Evolutionary conservation across 768 basidiomycete species (phyloP).

Genomic region (Hypholoma fasciculare): DNA sequence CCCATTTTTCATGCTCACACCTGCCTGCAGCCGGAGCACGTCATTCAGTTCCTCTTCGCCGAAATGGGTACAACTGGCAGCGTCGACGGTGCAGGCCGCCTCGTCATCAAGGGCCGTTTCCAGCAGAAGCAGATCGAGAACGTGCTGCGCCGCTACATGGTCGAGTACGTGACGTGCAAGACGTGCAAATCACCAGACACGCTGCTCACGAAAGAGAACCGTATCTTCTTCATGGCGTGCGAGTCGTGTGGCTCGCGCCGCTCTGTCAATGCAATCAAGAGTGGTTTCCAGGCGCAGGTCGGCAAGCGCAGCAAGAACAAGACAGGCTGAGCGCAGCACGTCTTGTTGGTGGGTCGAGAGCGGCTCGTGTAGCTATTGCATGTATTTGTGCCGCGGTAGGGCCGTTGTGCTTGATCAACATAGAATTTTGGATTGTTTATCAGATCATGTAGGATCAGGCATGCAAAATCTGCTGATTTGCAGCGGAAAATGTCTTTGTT

Average conservation of each 20-base stretch:
- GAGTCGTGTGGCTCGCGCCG: conserved; percentile 89
- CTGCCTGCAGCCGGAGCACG: conserved; percentile 73
- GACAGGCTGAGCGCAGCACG: conserved; percentile 45
- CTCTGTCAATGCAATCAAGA: conserved; percentile 96
- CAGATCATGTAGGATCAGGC: too few relatives aligned
- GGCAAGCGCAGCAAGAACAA: conserved; percentile 86
- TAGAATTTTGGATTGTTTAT: too few relatives aligned
- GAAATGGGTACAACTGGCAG: conserved; percentile 98
- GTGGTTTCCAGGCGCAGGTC: conserved; percentile 96
- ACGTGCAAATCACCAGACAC: conserved; percentile 99
- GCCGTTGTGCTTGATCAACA: too few relatives aligned
- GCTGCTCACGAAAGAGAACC: conserved; percentile 94
- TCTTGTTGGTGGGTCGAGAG: neutral
- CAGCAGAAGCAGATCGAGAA: conserved; percentile 99
- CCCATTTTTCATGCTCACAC: too few relatives aligned
- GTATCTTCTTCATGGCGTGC: conserved; percentile 97
- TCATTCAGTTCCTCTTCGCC: conserved; percentile 94
- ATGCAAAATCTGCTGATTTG: too few relatives aligned
- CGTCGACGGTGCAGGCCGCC: conserved; percentile 86
- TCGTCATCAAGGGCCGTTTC: conserved; percentile 98
- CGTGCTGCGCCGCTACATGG: conserved; percentile 94
- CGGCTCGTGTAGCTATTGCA: too few relatives aligned
- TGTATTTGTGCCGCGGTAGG: too few relatives aligned
- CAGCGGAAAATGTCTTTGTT: too few relatives aligned
- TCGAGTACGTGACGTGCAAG: conserved; percentile 99